Conservation (phyloP, 139 green algal genomes). For the Micractinium sp. region DNA sequence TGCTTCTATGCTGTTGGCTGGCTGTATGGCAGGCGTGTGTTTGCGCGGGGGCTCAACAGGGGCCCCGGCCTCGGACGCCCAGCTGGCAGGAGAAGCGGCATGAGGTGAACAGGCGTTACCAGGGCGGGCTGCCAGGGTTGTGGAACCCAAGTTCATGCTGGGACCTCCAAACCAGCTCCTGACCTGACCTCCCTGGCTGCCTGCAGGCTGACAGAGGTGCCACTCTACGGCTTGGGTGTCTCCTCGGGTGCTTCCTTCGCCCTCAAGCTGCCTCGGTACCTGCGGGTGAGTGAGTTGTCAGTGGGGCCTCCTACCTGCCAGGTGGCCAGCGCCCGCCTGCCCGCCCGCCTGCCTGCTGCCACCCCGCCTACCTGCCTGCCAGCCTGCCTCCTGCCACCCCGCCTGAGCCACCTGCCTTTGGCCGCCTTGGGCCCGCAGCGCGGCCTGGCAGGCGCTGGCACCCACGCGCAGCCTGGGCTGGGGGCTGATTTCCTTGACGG, state of each 20-base stretch:
- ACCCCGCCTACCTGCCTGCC: neutral
- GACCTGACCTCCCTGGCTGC: neutral
- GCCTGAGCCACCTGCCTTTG: no score
- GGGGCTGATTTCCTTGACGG: no score
- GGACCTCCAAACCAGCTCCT: neutral
- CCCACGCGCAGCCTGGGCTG: no score
- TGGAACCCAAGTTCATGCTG: neutral
- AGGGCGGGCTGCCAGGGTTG: neutral
- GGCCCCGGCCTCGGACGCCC: no score
- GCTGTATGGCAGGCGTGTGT: no score
- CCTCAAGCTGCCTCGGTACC: conserved; percentile 11
- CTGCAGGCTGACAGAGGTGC: neutral
- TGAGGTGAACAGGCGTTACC: neutral
- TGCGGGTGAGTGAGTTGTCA: neutral
- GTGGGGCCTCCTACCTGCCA: no score
- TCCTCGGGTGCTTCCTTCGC: neutral
- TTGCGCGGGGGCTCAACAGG: no score
- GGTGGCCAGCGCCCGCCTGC: neutral
- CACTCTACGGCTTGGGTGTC: neutral
- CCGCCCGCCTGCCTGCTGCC: neutral
- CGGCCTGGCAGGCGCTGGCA: no score
- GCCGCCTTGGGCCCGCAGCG: no score
- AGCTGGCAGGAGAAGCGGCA: neutral
- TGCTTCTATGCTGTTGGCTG: neutral
- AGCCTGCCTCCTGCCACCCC: neutral